Percentiles rank a stretch among this genome's conserved stretches.
phyloP scores from a whole-genome alignment of 805 yeast genomes.

The Starmerella roubikii region DNA sequence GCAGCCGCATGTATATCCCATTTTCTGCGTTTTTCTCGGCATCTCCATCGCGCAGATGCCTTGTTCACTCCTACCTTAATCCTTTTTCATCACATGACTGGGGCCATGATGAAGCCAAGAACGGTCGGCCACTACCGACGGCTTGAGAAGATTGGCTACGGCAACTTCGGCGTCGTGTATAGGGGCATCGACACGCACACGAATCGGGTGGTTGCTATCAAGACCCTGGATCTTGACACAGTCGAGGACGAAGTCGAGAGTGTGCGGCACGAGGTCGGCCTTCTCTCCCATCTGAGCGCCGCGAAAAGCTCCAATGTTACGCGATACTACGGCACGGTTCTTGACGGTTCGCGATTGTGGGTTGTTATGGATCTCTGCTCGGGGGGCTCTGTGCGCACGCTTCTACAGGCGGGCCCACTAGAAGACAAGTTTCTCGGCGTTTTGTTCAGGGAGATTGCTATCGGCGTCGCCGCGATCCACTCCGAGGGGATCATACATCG shows the following conservation, averaged over 20 bases:
- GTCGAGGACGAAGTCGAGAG: constrained; percentile 89
- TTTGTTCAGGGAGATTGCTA: constrained; percentile 66
- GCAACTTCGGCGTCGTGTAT: constrained; percentile 93
- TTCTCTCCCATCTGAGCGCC: constrained; percentile 64
- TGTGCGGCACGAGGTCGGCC: constrained; percentile 84
- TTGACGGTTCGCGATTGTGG: constrained; percentile 88
- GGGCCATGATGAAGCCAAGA: constrained; percentile 7
- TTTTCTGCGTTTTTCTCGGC: no score
- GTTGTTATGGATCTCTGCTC: constrained; percentile 96
- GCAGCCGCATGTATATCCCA: no score
- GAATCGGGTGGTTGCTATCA: constrained; percentile 76
- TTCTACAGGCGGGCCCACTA: constrained; percentile 71
- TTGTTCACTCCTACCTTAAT: no score
- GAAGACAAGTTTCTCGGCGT: constrained; percentile 77
- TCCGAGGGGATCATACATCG: constrained; percentile 85
- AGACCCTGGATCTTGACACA: constrained; percentile 82
- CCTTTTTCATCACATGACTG: no score
- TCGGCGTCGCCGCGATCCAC: constrained; percentile 73
- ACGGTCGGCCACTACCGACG: constrained; percentile 43
- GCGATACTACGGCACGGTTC: constrained; percentile 76
- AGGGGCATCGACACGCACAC: constrained; percentile 52
- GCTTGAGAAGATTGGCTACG: constrained; percentile 86
- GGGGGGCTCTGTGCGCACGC: constrained; percentile 84
- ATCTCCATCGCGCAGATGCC: no score
- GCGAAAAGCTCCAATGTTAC: constrained; percentile 71